Base-by-base conservation (phyloP, 108 stramenopile genomes). In the Cyclotella kingstonii region DNA sequence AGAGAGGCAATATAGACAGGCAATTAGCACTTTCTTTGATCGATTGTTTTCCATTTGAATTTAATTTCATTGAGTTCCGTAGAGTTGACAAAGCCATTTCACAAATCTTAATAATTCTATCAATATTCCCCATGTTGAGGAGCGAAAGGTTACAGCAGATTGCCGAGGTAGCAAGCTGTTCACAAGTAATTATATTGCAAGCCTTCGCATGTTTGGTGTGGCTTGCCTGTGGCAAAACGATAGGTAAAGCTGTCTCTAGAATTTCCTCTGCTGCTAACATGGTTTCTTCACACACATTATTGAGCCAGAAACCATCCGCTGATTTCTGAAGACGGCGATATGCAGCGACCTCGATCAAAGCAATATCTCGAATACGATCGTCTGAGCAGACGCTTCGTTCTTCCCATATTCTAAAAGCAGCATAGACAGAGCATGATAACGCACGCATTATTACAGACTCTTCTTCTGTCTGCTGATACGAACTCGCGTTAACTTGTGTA, bases 321-420 rank as follows among this genome's bases (percentile, higher is more conserved):
- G 40, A 41, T 19, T 25, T 41, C 12, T 33, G 28, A 12, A 84
- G 33, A 2, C 84, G 84, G 18, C 64, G 38, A 41, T 50, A 84
- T 18, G 78, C 60, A 22, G 75, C 58, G 5, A 73, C 19, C 43
- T 91, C 86, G 11, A 83, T 54, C 12, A 54, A 31, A 34, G 84
- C 78, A 26, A 84, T 52, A 45, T 86, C 86, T 22, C 74, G 61
- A 29, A 88, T 84, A n/a, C 90, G 77, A 51, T 76, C 69, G 53
- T 88, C 82, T 17, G 60, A 48, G 44, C 78, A 68, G 2, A 40
- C 17, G 8, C 62, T 55, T 22, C 89, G 67, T 17, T 58, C 62
- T 36, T 54, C 45, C 76, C 80, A 85, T 40, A 84, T 80, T 9
- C 43, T 11, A 14, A 73, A 83, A 18, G 81, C 74, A 3, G 45